Evolutionary conservation across 768 basidiomycete species (phyloP), one percentile per base, ranked within the genome.

Genomic region (Boletus barrowsii): DNA sequence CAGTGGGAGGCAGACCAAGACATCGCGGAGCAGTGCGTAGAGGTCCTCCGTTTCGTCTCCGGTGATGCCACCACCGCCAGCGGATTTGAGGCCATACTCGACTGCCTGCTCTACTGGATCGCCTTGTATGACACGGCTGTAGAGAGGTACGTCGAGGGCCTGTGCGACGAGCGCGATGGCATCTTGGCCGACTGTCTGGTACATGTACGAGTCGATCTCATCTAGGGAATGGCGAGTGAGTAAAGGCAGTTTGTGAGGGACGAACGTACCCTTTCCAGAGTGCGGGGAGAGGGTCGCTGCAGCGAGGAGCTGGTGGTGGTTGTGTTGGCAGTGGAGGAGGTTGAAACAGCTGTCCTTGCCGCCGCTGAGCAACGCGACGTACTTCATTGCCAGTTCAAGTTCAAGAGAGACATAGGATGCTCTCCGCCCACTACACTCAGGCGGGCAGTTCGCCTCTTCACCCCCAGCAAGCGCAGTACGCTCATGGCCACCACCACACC

Each of bases 271-370:
- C 83, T 87, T 89, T 62, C 93, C 95, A 54, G 78, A 73, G 58
- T 79, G 83, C 20, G 97, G 97, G 11, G 90, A 80, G 41, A 99
- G 77, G 39, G 93, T 92, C 5, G 93, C 97, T 18, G 93, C 85
- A 11, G 93, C 93, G 10, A 94, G 74, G 39, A 98, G 83, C 54
- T 89, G 77, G 67, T 99, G 96, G 2, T 91, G 87, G 65, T 97
- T 92, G 55, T 80, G 77, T 45, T 82, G 73, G 67, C 93, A 96
- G 72, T 98, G 95, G 11, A 93, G 72, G 41, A 98, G 83, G 65
- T 96, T 98, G 79, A 86, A 98, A 77, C 93, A 94, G 69, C 90
- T 93, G 73, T 99, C 97, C 73, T 99, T 99, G 30, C 97, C 97
- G 37, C 97, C 97, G 54, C 95, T 98, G 58, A 99, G 84, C 54